Evolutionary conservation across 169 alveolate genomes (phyloP), one percentile per base, ranked within the genome.

Genomic region (Plasmodium relictum): DNA sequence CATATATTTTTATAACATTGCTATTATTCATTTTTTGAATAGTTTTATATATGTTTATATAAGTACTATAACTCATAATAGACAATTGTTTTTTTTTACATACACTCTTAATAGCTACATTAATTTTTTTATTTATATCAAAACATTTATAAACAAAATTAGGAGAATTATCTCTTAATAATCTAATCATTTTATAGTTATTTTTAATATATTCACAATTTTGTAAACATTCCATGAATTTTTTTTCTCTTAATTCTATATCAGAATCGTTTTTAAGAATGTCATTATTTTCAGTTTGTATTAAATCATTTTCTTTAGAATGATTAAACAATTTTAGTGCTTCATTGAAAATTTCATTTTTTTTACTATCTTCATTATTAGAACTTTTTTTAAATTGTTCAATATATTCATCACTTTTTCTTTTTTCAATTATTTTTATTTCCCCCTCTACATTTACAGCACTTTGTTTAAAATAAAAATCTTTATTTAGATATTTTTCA

Each of bases 31-130:
- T 80, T 6, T 69, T 80, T 59, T 80, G 80, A 8, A 80, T 52
- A 66, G 54, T 80, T 68, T 31, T 80, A 62, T 80, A 80, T 54
- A 80, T 65, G 68, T 71, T 68, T 54, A 69, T 24, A 68, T 68
- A 80, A 1, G 90, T 80, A 58, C 26, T 80, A 45, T 80, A 80
- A 45, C 83, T 80, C 90, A 80, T 80, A 68, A 80, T 80, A 45
- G 90, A 80, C 26, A 80, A 31, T 41, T 80, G 90, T 14, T 80
- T 80, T 68, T 80, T 73, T 41, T 80, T 80, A 61, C 56, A 54
- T 45, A 80, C 83, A 68, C 90, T 8, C 20, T 80, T 80, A n/a
- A 80, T 80, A 42, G 72, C 90, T 14, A 80, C 90, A 68, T 54
- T 20, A 52, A 70, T 66, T 12, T 45, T 42, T 31, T 54, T 66